phyloP scores from a whole-genome alignment of 345 rosid species.

The Salix dunnii region DNA sequence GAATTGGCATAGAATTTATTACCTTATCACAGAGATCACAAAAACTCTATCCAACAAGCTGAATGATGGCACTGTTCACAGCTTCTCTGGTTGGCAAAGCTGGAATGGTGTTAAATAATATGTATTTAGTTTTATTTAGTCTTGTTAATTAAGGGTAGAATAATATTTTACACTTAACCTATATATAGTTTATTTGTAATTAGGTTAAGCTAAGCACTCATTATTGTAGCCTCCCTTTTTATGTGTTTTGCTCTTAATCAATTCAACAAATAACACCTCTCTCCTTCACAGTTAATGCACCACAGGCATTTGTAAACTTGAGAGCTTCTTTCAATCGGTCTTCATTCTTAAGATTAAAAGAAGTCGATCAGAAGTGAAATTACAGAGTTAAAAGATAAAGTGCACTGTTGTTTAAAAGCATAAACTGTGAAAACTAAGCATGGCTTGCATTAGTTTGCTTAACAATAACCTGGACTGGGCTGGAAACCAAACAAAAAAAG shows the following conservation, averaged over 20 bases:
- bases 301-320: conserved; percentile 83
- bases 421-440: background rate
- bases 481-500: background rate
- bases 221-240: too few relatives aligned
- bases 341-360: conserved; percentile 51
- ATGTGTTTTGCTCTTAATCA: too few relatives aligned
- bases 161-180: too few relatives aligned
- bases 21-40: background rate
- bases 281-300: conserved; percentile 81
- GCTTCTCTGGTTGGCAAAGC: conserved; percentile 81
- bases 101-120: conserved; percentile 43
- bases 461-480: background rate
- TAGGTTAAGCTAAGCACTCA: too few relatives aligned
- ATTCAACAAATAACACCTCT: conserved; percentile 56
- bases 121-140: too few relatives aligned
- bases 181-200: too few relatives aligned
- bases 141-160: too few relatives aligned
- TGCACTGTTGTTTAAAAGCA: background rate
- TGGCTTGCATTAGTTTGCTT: too few relatives aligned
- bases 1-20: conserved; percentile 1
- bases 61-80: conserved; percentile 50
- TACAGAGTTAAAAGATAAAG: background rate
- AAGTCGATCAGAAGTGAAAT: background rate
- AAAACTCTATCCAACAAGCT: conserved; percentile 32
- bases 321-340: conserved; percentile 65